Base-by-base conservation (phyloP, 148 eudicot genomes). In the Silene conica region DNA sequence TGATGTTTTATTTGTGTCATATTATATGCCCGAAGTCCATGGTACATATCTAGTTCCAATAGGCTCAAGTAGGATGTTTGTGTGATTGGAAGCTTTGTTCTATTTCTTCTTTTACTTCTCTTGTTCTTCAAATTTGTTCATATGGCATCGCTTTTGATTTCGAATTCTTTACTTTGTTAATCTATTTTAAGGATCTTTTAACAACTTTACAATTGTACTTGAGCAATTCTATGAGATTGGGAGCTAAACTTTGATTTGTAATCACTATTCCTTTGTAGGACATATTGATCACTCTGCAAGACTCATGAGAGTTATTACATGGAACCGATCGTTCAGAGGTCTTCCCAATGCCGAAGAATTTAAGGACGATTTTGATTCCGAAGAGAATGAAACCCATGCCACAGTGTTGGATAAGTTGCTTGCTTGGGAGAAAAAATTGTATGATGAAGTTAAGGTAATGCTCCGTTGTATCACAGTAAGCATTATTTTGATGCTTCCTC, bases 361-460 rank as follows among this genome's bases (percentile, higher is more conserved):
- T 58, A 78, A 77, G 77, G 93, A 92, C 70, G 91, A 90, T 71
- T 80, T 87, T 67, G 91, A 95, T 75, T 86, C 88, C 22, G 99
- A 95, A 82, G 91, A 92, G 83, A 79, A 89, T 75, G 98, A 95
- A 77, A 92, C 97, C 70, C 99, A 90, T 83, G 97, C 99, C 61
- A 90, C 96, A 0, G 94, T 92, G 68, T 80, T 95, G 78, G 99
- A 95, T 82, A 95, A 92, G 78, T 83, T 95, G 87, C 86, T 92
- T 73, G 99, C 99, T 26, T 95, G 99, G 99, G 99, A 95, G 85
- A 92, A 95, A 77, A 95, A 95, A 85, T 85, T 95, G 57, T 95
- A 86, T 74, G 96, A 95, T 79, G 99, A 95, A 92, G 96, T 92
- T 58, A 95, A 92, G 85, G 99, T 95, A 83, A 74, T 52, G 54